Conservation (phyloP, 768 basidiomycete genomes). For the Obba rivulosa region DNA sequence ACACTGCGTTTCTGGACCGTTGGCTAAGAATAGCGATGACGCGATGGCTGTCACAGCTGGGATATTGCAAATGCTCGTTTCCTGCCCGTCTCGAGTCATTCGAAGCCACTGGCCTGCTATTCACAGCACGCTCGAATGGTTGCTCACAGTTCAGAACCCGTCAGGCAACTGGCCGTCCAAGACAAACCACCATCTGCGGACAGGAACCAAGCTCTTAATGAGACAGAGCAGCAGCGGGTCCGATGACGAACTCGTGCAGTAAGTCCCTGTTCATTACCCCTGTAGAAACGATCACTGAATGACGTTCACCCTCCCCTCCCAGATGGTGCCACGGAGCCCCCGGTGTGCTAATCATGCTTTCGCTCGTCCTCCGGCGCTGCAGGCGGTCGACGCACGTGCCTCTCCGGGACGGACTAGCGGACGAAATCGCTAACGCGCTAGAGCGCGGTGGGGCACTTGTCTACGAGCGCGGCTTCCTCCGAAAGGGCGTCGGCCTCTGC, state of each 20-base stretch:
- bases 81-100: slow-evolving; percentile 34
- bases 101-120: slow-evolving; percentile 36
- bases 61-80: slow-evolving; percentile 46
- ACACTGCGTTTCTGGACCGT: neutral
- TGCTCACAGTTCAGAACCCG: slow-evolving; percentile 38
- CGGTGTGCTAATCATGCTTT: slow-evolving; percentile 43
- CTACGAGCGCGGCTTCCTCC: slow-evolving; percentile 43
- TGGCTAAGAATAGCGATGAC: too few relatives aligned
- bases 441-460: slow-evolving; percentile 37
- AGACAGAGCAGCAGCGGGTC: slow-evolving; percentile 5
- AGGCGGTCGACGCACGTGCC: slow-evolving; percentile 14
- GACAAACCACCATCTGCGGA: slow-evolving; percentile 17
- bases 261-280: slow-evolving; percentile 13
- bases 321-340: slow-evolving; percentile 62
- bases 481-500: slow-evolving; percentile 56
- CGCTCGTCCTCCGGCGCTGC: slow-evolving; percentile 34
- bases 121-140: slow-evolving; percentile 41
- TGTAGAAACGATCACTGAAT: too few relatives aligned
- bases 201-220: slow-evolving; percentile 5
- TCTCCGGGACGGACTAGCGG: slow-evolving; percentile 20
- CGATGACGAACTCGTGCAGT: slow-evolving; percentile 45
- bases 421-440: slow-evolving; percentile 28
- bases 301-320: neutral
- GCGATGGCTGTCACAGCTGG: slow-evolving; percentile 33
- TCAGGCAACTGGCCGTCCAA: slow-evolving; percentile 51